Base-by-base conservation (phyloP, 192 early-diverging fungal genomes). In the Linnemannia zychae region DNA sequence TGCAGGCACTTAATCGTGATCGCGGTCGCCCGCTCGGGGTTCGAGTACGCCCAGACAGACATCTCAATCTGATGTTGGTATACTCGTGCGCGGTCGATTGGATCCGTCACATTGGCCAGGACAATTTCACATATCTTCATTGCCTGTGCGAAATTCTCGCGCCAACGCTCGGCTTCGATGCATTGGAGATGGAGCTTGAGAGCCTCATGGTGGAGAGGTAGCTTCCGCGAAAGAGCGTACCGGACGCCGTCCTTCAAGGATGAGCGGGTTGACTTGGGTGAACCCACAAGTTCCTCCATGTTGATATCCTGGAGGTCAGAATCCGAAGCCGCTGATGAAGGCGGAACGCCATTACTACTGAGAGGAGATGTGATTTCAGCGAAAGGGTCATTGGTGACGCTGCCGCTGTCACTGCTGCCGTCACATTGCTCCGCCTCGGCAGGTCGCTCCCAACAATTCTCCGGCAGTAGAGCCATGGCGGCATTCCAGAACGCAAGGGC, bases 51-150 rank as follows among this genome's bases (percentile, higher is more conserved):
- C 83, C 83, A 85, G 6, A 85, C 83, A 31, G 60, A 85, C 83
- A 85, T 85, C 65, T 85, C 83, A 24, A 85, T 85, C 72, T 85
- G 83, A 6, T 85, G 83, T 33, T 85, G 69, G 28, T 85, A 85
- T 3, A 79, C 83, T 13, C 77, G 71, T 1, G 83, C 83, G 0
- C 83, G 74, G 57, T 85, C 83, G 20, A 85, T 85, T 2, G 78
- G 77, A 48, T 85, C 77, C 33, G 50, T 52, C 7, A 79, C 74
- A 20, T 79, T 85, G 24, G 83, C 67, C 13, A 85, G 50, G 3
- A 85, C 70, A 47, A 73, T 72, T 1, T 76, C 63, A 28, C 83
- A 85, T 5, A 85, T 79, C 22, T 72, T 78, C 83, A 85, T 85
- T 7, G 83, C 83, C 20, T 79, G 33, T 48, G 76, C 77, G 72